Base-by-base conservation (phyloP, 78 protist genomes). In the Isochrysis galbana region DNA sequence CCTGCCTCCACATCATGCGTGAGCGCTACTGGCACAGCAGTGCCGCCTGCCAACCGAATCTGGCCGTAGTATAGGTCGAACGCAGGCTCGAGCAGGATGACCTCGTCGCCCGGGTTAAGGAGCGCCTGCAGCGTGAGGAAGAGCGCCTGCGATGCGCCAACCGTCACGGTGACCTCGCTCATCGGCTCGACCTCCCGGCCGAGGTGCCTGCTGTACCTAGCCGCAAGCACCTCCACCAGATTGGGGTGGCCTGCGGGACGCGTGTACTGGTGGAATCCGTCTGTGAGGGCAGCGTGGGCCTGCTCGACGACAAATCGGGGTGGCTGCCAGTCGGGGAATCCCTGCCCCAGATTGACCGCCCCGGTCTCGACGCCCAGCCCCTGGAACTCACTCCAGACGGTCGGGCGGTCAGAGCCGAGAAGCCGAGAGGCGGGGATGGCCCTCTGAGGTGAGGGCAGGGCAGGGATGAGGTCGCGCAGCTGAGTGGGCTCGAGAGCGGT, bases 101-200 rank as follows among this genome's bases (percentile, higher is more conserved):
- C 94, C 23, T 92, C 94, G 88, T 92, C 94, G 5, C 94, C 94
- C 19, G 80, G 91, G 38, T 55, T 14, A 41, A 92, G 36, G 14
- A 92, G 69, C 34, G 88, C 93, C 90, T 82, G 90, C 77, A 92
- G 94, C 51, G 87, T 42, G 36, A 86, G 61, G 82, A 26, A 92
- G 21, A 92, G 90, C 42, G 91, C 94, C 91, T 92, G 94, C 89
- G 89, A 78, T 36, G 91, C 88, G 47, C 94, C 94, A 25, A 92
- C 91, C n/a, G 94, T 92, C 74, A 92, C n/a, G 44, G 91, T 45
- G 26, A 92, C 67, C 67, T 92, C 94, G 29, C 32, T 38, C 78
- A 32, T 38, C 17, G 94, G 55, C 38, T 69, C n/a, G 55, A 92
- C 69, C 19, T 84, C 39, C 41, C 94, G 94, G 39, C 46, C 46